Evolutionary conservation across 2,329 filamentous ascomycete species (phyloP), one percentile per base, ranked within the genome.

Genomic region (Colletotrichum higginsianum): DNA sequence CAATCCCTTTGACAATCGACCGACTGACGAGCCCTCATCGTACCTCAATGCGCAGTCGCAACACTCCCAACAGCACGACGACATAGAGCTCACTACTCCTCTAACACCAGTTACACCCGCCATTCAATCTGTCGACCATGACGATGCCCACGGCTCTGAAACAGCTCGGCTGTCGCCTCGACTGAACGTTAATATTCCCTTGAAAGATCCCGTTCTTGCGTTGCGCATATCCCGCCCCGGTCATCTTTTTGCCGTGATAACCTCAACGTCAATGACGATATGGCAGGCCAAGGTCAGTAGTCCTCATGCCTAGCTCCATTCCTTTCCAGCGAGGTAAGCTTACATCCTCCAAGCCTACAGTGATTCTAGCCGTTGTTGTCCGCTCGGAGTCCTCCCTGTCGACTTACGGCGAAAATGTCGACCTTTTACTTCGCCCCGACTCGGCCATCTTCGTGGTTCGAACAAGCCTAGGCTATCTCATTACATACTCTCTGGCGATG

Each of bases 401-500:
- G 72, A 92, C 91, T 2, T 98, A 98, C 79, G 96, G 96, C 49
- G 88, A 90, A 47, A 98, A 98, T 80, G 89, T 93, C 66, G 91
- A 94, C 75, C 88, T 99, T 53, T 87, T 98, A 13, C 89, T 99
- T 71, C 92, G 95, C 65, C 96, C 96, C 6, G 96, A 99, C 81
- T 95, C 94, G 8, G 93, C 94, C 70, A 97, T 98, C 64, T 90
- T 98, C 62, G 95, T 98, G 47, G 91, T 98, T 55, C 95, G 96
- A 79, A 98, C 96, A 4, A 89, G 91, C 50, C 85, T 91, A 57
- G 95, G 95, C 73, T 98, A 94, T 79, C 88, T 99, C 38, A 96
- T 99, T 76, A 98, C 95, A 5, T 99, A 99, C 80, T 96, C 95
- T 0, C 86, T 99, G 52, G 93, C 95, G 15, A 94, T 92, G 21